Base-by-base conservation (phyloP, 1,139 yeast species). In the Pichia sp. region DNA sequence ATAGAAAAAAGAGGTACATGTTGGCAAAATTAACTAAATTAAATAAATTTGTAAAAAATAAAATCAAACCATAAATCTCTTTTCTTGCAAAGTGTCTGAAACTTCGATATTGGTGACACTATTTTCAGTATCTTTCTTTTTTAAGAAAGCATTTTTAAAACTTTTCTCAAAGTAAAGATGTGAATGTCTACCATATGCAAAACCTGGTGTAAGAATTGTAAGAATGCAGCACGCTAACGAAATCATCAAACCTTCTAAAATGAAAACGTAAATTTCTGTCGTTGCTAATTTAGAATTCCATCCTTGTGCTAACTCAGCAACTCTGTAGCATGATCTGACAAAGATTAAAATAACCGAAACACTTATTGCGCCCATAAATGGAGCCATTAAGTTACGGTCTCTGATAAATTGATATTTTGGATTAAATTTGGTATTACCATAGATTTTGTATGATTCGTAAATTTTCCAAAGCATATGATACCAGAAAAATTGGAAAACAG, bases 261-360 rank as follows among this genome's bases (percentile, higher is more conserved):
- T 76, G 71, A 88, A 73, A 57, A 90, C 74, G 64, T 74, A 88
- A 32, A 74, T 73, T 66, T 90, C 97, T 57, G 80, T 82, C 0
- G 70, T 66, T 50, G 87, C 81, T 56, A 89, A 70, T 55, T 71
- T 74, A 0, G 96, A 95, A 6, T 57, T 44, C 79, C 88, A 89
- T 18, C 97, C 96, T 58, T 81, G 77, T 4, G 82, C 71, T 51
- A 88, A 73, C 64, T 90, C 97, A 20, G 80, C 78, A 46, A 87
- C 80, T 66, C 97, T 77, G 66, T 87, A 89, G 34, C 82, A 69
- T 63, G 90, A 85, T 63, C 96, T 77, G 45, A 79, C 74, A 57
- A 76, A 82, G 39, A 88, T 71, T 9, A 76, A 74, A 9, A 80
- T 29, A 2, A 82, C 80, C 1, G 85, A 73, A 13, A 69, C 44